Evolutionary conservation across 768 basidiomycete species (phyloP), one percentile per base, ranked within the genome.

Genomic region (Cystoderma amianthinum): DNA sequence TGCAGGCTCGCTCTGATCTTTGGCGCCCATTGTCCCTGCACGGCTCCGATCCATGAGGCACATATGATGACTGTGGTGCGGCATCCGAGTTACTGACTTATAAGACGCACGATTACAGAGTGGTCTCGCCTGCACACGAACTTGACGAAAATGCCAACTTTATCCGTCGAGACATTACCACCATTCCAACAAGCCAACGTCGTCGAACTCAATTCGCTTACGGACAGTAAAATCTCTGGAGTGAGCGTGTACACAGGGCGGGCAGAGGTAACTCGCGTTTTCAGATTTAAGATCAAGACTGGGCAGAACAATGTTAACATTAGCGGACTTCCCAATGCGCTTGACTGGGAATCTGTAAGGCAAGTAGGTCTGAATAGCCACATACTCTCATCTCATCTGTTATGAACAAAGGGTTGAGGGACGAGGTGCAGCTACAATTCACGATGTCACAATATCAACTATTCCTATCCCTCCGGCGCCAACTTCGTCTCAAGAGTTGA

Each of bases 281-380:
- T 64, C 56, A 63, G 53, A 46, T 54, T 70, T 45, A 45, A 45
- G 7, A 61, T 67, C 4, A 56, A 64, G 41, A 55, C 57, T 1
- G 72, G 69, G 2, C 59, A 61, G 20, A 72, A 71, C 44, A 61
- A 65, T 23, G 58, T 74, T 16, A 59, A 43, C 15, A 64, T 72
- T 32, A 47, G 47, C 17, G 65, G 63, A 2, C 50, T 74, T 17
- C 71, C 70, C 0, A 51, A 47, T 28, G 61, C 52, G 0, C 48
- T 71, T 4, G 62, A 69, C 33, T 38, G 57, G n/a, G 60, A 68
- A 5, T 71, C 68, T 9, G 50, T 72, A 19, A 62, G 64, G 70
- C 69, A 33, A 21, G 57, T 48, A 5, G 25, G 20, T 5, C 33
- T 32, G 13, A 19, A n/a, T 21, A 15, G 20, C 1, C 7, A 28